These are phyloP conservation scores for Fusarium pseudonygamai DNA, from an alignment of 2,329 filamentous ascomycete species.

Conservation along the genomic window DNA sequence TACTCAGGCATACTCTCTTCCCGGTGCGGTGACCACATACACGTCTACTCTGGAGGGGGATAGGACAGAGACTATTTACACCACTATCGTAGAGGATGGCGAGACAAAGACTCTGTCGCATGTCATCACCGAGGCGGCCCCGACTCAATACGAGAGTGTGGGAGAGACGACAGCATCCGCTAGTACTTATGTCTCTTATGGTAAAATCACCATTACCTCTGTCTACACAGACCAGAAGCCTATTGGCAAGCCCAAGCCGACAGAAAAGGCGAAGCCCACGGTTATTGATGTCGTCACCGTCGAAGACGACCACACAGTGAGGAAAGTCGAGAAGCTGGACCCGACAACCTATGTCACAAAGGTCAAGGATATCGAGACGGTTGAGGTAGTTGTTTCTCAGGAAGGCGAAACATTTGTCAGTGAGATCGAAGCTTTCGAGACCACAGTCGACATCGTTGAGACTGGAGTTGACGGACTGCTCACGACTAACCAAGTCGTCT, in stretches of 20 bases:
- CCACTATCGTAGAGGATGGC: conserved; percentile 18
- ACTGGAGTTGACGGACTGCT: conserved; percentile 20
- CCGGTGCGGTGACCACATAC: conserved; percentile 4
- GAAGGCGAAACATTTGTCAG: conserved; percentile 21
- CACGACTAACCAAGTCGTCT: conserved; percentile 23
- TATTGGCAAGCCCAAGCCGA: conserved; percentile 1
- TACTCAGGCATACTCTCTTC: conserved; percentile 14
- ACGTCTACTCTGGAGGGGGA: conserved; percentile 5
- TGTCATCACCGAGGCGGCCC: conserved; percentile 12
- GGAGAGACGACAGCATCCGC: conserved; percentile 38
- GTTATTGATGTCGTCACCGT: conserved; percentile 37
- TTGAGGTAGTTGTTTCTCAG: conserved; percentile 23
- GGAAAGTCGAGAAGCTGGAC: conserved; percentile 35
- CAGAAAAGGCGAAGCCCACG: conserved; percentile 28
- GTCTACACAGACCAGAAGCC: conserved; percentile 32
- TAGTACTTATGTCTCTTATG: conserved; percentile 39
- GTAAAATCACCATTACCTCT: conserved; percentile 39
- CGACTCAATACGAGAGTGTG: conserved; percentile 19
- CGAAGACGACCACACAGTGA: conserved; percentile 33
- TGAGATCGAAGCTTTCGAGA: conserved; percentile 17
- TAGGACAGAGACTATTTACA: conserved; percentile 12
- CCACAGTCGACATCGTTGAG: conserved; percentile 21
- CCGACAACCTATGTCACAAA: conserved; percentile 37
- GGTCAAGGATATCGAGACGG: conserved; percentile 28
- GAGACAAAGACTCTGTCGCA: conserved; percentile 17